Evolutionary conservation across 441 rosid genomes (phyloP), one percentile per base, ranked within the genome.

Genomic region (Sinapis alba): DNA sequence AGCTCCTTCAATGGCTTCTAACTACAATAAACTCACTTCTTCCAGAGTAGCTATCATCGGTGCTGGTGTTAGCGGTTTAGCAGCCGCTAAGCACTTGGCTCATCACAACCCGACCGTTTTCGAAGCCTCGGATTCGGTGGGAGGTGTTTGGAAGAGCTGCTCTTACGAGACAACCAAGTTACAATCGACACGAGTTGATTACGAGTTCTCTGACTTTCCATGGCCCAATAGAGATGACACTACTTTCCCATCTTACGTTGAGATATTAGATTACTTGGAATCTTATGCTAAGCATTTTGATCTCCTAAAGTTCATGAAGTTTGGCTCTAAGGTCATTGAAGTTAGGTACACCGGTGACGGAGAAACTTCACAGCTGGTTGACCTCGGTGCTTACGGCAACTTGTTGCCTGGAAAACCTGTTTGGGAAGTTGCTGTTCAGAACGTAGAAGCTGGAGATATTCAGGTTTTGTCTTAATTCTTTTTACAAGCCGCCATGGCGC

Each of bases 141-240:
- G 98, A 58, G 98, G 98, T n/a, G 93, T 93, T 11, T 91, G 98
- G 98, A 87, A 75, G 64, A 86, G 85, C 65, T 91, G 97, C 75
- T 81, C 92, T 64, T 93, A 87, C 79, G 51, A 66, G 10, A 89
- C 98, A 0, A 93, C 98, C 41, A 91, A 86, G 68, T 91, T 93
- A 66, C 98, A 93, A 72, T 88, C 97, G 30, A 47, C 80, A 26
- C 89, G 94, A 68, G 62, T 43, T 2, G 87, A 80, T 72, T 93
- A 93, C 38, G 97, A 93, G 82, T 93, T 91, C 84, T 73, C 91
- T 16, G 98, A 93, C 72, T 90, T 88, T 41, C 90, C 86, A 7
- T 93, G 98, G 98, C 90, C 88, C 27, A 81, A 86, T 16, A 80
- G 98, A 71, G 93, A 91, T 54, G 92, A 86, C 15, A 69, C 86